These are phyloP conservation scores for Hammondia hammondi DNA, from an alignment of 169 alveolate genomes.

Conservation along the genomic window DNA sequence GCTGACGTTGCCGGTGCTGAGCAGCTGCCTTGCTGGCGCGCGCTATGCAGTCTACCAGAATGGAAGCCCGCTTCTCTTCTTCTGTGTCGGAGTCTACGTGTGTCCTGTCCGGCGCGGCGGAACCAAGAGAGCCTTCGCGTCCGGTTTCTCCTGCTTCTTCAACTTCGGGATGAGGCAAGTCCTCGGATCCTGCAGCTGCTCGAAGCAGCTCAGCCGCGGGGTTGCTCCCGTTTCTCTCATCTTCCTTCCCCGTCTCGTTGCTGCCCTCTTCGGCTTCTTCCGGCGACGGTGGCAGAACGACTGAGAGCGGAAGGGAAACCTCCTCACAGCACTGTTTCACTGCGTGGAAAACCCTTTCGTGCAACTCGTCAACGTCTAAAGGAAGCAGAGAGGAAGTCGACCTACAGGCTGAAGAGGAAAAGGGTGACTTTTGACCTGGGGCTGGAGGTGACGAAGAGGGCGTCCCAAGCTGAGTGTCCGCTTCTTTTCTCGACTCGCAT, in stretches of 20 bases:
- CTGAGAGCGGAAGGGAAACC: not conserved
- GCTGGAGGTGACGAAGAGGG: too few relatives aligned
- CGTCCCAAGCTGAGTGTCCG: too few relatives aligned
- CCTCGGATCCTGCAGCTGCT: not conserved
- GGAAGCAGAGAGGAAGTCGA: not conserved
- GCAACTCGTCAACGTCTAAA: not conserved
- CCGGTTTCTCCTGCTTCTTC: not conserved
- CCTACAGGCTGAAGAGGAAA: not conserved
- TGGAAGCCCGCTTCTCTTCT: not conserved
- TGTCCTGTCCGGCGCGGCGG: not conserved
- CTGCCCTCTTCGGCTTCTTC: not conserved
- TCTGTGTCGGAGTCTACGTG: not conserved
- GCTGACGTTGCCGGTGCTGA: not conserved
- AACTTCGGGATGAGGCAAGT: not conserved
- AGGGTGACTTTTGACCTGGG: not conserved
- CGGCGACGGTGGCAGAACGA: not conserved
- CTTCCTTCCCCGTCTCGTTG: not conserved
- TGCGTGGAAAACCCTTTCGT: not conserved
- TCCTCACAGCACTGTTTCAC: slow-evolving; percentile 20
- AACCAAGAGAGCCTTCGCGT: not conserved
- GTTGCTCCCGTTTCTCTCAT: not conserved
- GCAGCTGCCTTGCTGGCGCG: slow-evolving; percentile 26
- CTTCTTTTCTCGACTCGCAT: not conserved
- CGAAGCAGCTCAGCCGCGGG: not conserved
- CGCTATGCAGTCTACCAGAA: not conserved